phyloP scores from a whole-genome alignment of 2,329 filamentous ascomycete species.

The Fusarium liriodendri region DNA sequence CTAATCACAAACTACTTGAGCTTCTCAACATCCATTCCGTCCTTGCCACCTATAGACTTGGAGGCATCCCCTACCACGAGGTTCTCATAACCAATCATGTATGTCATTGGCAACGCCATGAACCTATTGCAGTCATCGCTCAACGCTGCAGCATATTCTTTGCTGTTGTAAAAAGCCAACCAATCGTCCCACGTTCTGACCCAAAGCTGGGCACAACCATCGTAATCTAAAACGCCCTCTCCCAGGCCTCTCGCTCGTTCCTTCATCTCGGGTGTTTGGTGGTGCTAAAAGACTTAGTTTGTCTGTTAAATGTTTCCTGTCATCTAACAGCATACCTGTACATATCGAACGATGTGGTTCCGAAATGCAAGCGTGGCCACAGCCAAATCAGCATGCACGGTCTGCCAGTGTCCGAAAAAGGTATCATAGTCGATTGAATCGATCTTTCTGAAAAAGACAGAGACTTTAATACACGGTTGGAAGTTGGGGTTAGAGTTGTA shows the following conservation, averaged over 20 bases:
- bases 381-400: neutral
- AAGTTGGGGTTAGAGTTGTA: neutral
- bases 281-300: neutral
- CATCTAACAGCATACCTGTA: neutral
- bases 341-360: neutral
- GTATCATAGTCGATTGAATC: neutral
- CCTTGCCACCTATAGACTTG: neutral
- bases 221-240: neutral
- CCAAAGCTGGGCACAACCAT: neutral
- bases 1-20: neutral
- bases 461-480: neutral
- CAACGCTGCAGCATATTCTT: neutral
- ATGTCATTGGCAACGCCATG: neutral
- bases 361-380: neutral
- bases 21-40: neutral
- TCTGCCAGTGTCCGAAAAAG: neutral
- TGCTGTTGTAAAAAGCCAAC: neutral
- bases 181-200: neutral
- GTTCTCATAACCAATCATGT: neutral
- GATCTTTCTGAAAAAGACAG: neutral
- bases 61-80: neutral
- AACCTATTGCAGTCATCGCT: neutral
- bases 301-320: neutral
- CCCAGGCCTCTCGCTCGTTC: neutral
- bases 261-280: neutral